Base-by-base conservation (phyloP, 441 rosid species). In the Melastoma candidum region DNA sequence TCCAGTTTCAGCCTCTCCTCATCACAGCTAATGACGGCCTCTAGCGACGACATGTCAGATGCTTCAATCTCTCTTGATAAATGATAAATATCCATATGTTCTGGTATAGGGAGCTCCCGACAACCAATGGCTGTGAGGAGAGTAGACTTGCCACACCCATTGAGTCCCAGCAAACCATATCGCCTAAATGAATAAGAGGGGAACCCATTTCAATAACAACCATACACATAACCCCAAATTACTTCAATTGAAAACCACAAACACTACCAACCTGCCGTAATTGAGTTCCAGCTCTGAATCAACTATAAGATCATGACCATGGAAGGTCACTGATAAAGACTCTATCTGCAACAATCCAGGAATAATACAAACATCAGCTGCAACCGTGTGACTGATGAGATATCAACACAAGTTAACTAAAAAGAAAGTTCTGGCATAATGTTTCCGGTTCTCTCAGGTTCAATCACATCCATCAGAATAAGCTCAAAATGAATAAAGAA, bases 111-210 rank as follows among this genome's bases (percentile, higher is more conserved):
- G 8, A 88, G 74, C 73, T 88, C 98, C 46, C 90, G 77, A 49
- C 64, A 73, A 22, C 96, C 98, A 46, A 92, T 79, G 11, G 97
- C 85, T 39, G 94, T 76, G 49, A 88, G 75, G 22, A 92, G 87
- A 0, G 98, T 92, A 26, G 97, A 92, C 71, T 92, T 92, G 7
- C 98, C 98, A 68, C 98, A 88, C 24, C 98, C 98, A 69, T 88
- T 92, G 51, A 92, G 63, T 50, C 97, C 98, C 59, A 92, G 94
- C 36, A 92, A 77, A 12, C 98, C 98, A 64, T 92, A 92, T 12
- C 98, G 95, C 54, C 98, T 79, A 68, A 32, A 32, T 13, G 64
- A 60, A 26, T 12, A 22, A 59, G 2, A 59, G 59, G 41, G 44
- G 13, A 32, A 14, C 24, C 7, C 44, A 24, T 7, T 7, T 12